Evolutionary conservation across 2,329 filamentous ascomycete species (phyloP).

Genomic region (Tympanopsis confertula): DNA sequence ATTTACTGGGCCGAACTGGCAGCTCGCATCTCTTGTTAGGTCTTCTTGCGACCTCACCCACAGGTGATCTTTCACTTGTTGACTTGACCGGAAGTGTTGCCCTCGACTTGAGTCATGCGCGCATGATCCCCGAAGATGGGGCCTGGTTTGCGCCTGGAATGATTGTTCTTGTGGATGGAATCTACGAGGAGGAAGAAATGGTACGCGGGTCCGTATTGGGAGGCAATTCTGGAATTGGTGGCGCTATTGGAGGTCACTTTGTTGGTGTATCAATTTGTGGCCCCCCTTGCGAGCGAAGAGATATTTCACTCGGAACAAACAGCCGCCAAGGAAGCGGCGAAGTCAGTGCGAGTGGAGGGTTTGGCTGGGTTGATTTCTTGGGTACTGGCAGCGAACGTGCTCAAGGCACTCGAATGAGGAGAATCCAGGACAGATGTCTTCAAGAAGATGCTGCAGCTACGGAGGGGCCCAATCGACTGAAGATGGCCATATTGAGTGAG

Average conservation of each 20-base stretch:
- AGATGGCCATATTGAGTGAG: slow-evolving; percentile 71
- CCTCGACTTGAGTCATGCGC: slow-evolving; percentile 70
- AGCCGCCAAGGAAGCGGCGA: slow-evolving; percentile 39
- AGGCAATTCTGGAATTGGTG: slow-evolving; percentile 71
- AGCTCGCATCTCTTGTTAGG: slow-evolving; percentile 79
- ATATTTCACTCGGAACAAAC: slow-evolving; percentile 64
- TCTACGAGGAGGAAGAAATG: slow-evolving; percentile 88
- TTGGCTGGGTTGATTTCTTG: slow-evolving; percentile 95
- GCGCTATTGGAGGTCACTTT: slow-evolving; percentile 84
- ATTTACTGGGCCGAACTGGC: slow-evolving; percentile 67
- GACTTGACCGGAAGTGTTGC: slow-evolving; percentile 82
- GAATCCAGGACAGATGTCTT: not conserved
- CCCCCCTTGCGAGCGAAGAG: slow-evolving; percentile 78
- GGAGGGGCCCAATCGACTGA: slow-evolving; percentile 25
- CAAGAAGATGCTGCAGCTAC: slow-evolving; percentile 13
- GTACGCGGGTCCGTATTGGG: slow-evolving; percentile 59
- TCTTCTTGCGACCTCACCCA: slow-evolving; percentile 68
- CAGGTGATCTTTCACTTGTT: slow-evolving; percentile 70
- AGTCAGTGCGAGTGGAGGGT: slow-evolving; percentile 60
- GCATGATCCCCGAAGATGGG: slow-evolving; percentile 71
- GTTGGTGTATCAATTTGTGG: slow-evolving; percentile 83
- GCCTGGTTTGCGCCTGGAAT: slow-evolving; percentile 92
- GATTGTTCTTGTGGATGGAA: slow-evolving; percentile 86
- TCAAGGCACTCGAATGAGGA: slow-evolving; percentile 70
- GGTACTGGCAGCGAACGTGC: slow-evolving; percentile 83